phyloP scores from a whole-genome alignment of 2,329 filamentous ascomycete genomes.

The Geosmithia putterillii region DNA sequence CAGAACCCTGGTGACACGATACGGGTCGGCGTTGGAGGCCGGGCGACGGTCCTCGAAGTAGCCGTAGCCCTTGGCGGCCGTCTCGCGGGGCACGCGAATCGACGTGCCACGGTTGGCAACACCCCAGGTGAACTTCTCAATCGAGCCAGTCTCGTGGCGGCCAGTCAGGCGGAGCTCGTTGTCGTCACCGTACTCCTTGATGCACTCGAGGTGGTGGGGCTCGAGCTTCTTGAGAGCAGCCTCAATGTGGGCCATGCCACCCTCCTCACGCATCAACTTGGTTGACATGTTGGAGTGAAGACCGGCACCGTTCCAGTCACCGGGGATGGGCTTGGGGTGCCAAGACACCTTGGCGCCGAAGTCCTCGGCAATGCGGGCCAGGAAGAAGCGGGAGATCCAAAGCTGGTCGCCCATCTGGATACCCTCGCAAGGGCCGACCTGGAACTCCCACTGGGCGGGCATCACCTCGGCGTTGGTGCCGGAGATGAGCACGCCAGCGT shows the following conservation, averaged over 20 bases:
- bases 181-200: conserved; percentile 88
- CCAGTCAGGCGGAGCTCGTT: conserved; percentile 93
- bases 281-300: conserved; percentile 93
- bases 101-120: conserved; percentile 92
- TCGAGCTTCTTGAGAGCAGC: conserved; percentile 73
- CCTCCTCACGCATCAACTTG: conserved; percentile 75
- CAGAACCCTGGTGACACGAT: conserved; percentile 70
- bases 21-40: conserved; percentile 79
- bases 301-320: conserved; percentile 89
- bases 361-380: conserved; percentile 85
- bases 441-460: conserved; percentile 97
- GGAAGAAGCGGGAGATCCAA: conserved; percentile 75
- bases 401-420: conserved; percentile 94
- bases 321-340: conserved; percentile 88
- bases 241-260: conserved; percentile 94
- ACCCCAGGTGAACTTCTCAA: conserved; percentile 88
- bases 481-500: conserved; percentile 83
- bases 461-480: conserved; percentile 99
- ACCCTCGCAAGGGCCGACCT: conserved; percentile 80
- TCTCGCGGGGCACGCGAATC: conserved; percentile 81
- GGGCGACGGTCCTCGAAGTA: conserved; percentile 85
- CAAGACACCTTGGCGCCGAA: conserved; percentile 94
- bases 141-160: conserved; percentile 83
- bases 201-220: conserved; percentile 69
- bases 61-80: conserved; percentile 77